Conservation (phyloP, 495 filamentous ascomycete species). For the Lindgomyces ingoldianus region DNA sequence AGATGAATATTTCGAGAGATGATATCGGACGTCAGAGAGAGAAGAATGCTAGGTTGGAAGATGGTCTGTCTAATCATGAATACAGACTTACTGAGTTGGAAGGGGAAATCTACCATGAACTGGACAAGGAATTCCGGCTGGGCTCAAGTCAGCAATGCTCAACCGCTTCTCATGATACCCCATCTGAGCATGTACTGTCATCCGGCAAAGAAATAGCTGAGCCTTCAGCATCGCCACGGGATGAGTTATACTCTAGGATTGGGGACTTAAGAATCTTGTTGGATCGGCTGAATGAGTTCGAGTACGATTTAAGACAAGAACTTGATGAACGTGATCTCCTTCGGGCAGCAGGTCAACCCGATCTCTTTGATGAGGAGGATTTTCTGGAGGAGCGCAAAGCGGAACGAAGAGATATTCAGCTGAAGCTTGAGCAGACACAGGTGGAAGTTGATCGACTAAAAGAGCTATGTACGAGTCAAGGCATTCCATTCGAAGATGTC, state of each 20-base stretch:
- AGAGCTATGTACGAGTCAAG: conserved; percentile 6
- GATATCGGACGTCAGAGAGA: background rate
- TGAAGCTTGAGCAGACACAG: background rate
- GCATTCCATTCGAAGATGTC: conserved; percentile 10
- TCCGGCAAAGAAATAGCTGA: no score
- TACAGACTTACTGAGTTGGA: conserved; percentile 13
- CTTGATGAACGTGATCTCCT: conserved; percentile 13
- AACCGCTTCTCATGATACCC: no score
- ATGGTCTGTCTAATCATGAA: conserved; percentile 7
- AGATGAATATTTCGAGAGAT: background rate
- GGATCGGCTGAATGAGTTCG: conserved; percentile 2
- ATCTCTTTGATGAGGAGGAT: conserved; percentile 5
- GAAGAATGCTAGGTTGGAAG: background rate
- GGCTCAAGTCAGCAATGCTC: no score
- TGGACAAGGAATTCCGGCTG: conserved; percentile 1
- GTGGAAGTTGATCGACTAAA: conserved; percentile 7
- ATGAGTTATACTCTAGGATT: background rate
- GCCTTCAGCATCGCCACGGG: background rate
- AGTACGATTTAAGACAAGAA: background rate
- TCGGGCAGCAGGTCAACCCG: background rate
- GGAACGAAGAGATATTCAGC: background rate
- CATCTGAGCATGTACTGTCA: no score
- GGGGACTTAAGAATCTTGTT: background rate
- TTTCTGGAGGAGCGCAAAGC: background rate
- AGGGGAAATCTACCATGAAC: conserved; percentile 1